These are phyloP conservation scores for Moricandia moricandioides DNA, from an alignment of 345 rosid genomes.

Conservation along the genomic window DNA sequence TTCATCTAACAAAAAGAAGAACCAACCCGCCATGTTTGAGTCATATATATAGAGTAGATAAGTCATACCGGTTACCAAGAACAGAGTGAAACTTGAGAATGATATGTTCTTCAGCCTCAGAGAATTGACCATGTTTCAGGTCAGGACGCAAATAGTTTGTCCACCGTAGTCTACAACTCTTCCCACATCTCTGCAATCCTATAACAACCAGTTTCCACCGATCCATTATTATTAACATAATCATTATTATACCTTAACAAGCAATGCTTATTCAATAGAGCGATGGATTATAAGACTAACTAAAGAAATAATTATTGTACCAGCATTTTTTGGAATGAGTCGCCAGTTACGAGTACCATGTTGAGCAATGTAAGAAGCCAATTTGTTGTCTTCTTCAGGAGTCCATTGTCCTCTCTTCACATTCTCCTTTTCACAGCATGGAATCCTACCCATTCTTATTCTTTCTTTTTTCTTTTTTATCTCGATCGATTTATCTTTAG, in stretches of 20 bases:
- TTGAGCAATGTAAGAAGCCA: slow-evolving; percentile 84
- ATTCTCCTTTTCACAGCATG: slow-evolving; percentile 90
- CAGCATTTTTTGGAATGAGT: slow-evolving; percentile 92
- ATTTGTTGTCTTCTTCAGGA: slow-evolving; percentile 95
- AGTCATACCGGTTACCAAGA: slow-evolving; percentile 73
- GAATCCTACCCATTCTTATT: slow-evolving; percentile 81
- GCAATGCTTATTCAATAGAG: neutral
- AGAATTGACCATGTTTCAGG: slow-evolving; percentile 76
- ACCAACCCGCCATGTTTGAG: neutral
- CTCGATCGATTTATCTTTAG: slow-evolving; percentile 15
- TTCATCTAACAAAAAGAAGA: neutral
- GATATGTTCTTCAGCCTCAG: slow-evolving; percentile 75
- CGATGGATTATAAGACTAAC: neutral
- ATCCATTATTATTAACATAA: neutral
- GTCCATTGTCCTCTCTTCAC: slow-evolving; percentile 99
- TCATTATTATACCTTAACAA: neutral
- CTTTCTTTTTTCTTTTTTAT: neutral
- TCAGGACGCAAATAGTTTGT: slow-evolving; percentile 91
- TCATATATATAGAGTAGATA: neutral
- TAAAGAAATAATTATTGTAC: too few species aligned
- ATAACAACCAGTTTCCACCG: neutral
- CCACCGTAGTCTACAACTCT: slow-evolving; percentile 89
- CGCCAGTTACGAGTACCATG: slow-evolving; percentile 96
- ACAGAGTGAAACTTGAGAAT: slow-evolving; percentile 86
- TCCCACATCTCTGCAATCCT: slow-evolving; percentile 94